Evolutionary conservation across 2,329 filamentous ascomycete species (phyloP), one percentile per base, ranked within the genome.

Genomic region (Ustilaginoidea virens): DNA sequence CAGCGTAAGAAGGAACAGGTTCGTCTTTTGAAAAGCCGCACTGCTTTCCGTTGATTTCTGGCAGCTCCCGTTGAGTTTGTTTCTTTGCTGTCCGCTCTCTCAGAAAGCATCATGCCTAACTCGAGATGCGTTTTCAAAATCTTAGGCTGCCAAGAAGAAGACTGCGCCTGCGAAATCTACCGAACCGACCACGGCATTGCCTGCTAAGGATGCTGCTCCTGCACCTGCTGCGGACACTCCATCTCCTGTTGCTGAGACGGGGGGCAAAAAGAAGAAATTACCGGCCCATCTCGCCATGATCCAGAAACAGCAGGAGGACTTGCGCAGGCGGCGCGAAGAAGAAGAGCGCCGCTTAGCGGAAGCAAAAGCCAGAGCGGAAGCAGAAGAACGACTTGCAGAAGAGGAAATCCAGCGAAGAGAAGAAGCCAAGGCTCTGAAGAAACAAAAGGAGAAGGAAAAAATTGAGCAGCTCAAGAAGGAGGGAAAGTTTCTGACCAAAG

Each of bases 1-100:
- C 81, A 90, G 60, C 70, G 86, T 41, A 98, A 98, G 63, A 98
- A 86, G 73, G 90, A 98, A 57, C 80, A 96, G 71, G 83, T 90
- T 42, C 25, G 45, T 33, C n/a, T n/a, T n/a, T n/a, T n/a, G n/a
- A n/a, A n/a, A n/a, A 27, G 12, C 17, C 9, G 17, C 15, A 18
- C 9, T 14, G 19, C 30, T n/a, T 14, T 21, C 14, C 13, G 25
- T 6, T 27, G n/a, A 25, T 32, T 8, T 15, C 12, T 27, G 17
- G n/a, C 14, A 9, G 10, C 4, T 19, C 10, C 18, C n/a, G n/a
- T n/a, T n/a, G n/a, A n/a, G n/a, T 19, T 28, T 10, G 4, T 19
- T 8, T 23, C 11, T 17, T 17, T 13, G 19, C n/a, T n/a, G n/a
- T n/a, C n/a, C n/a, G n/a, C n/a, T n/a, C n/a, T n/a, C n/a, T n/a